These are phyloP conservation scores for Apiotrichum sp. DNA, from an alignment of 1,284 basidiomycete species.

Conservation along the genomic window DNA sequence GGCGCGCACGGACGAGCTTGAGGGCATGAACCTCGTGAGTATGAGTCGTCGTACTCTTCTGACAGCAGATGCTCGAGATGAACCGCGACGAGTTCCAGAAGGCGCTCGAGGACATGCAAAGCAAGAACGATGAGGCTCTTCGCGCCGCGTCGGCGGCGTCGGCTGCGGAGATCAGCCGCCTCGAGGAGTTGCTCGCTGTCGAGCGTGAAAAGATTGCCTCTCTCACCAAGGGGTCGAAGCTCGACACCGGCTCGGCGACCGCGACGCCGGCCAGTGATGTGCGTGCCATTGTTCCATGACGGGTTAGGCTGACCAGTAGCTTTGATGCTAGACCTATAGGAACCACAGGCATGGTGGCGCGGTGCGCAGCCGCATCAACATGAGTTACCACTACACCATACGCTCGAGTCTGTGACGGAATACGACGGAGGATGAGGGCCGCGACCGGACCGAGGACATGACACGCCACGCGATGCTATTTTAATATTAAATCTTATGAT, in stretches of 20 bases:
- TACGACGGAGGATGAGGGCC: too few relatives aligned
- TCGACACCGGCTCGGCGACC: conserved; percentile 2
- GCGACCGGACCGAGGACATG: background rate
- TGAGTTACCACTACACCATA: too few relatives aligned
- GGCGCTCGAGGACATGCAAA: conserved; percentile 12
- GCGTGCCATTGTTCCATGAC: background rate
- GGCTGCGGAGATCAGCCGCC: conserved; percentile 2
- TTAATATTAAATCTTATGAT: conserved; percentile 2
- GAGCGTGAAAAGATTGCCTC: too few relatives aligned
- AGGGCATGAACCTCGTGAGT: conserved; percentile 32
- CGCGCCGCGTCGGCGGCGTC: background rate
- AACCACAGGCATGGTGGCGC: background rate
- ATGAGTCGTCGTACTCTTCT: too few relatives aligned
- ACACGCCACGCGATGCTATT: background rate
- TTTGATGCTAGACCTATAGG: background rate
- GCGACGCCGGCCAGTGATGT: conserved; percentile 6
- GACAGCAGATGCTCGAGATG: conserved; percentile 35
- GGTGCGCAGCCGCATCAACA: background rate
- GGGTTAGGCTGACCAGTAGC: background rate
- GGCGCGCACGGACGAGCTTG: conserved; percentile 30
- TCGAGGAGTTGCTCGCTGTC: conserved; percentile 7
- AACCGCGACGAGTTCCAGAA: conserved; percentile 36
- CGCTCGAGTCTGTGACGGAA: too few relatives aligned
- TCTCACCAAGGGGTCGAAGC: background rate
- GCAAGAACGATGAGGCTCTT: conserved; percentile 4